These are phyloP conservation scores for Aspergillus diversus DNA, from an alignment of 495 filamentous ascomycete genomes.

Conservation along the genomic window DNA sequence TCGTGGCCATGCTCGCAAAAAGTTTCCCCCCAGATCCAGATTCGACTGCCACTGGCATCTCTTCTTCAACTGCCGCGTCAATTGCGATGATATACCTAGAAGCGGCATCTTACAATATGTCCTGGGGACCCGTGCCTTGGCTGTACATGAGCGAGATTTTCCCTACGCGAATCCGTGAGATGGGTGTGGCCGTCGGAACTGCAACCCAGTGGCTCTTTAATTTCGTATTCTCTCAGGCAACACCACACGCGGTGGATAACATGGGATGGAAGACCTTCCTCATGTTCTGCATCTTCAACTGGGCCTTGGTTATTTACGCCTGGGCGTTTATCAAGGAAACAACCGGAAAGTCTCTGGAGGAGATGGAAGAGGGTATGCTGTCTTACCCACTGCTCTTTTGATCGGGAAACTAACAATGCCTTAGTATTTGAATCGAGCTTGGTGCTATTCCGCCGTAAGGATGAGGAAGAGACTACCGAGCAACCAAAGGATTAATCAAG, in stretches of 20 bases:
- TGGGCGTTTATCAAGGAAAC: conserved; percentile 47
- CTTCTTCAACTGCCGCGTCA: conserved; percentile 46
- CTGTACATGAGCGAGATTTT: conserved; percentile 55
- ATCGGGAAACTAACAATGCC: background rate
- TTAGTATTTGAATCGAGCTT: conserved; percentile 5
- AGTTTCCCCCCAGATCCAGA: conserved; percentile 38
- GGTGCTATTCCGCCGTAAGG: background rate
- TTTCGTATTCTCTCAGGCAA: conserved; percentile 54
- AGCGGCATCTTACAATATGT: conserved; percentile 48
- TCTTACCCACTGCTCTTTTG: background rate
- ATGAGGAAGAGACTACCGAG: background rate
- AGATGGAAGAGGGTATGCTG: conserved; percentile 8
- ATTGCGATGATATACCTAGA: conserved; percentile 55
- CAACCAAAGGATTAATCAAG: background rate
- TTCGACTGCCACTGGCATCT: conserved; percentile 28
- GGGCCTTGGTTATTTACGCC: conserved; percentile 37
- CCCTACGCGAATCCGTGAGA: conserved; percentile 50
- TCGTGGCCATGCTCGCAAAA: conserved; percentile 50
- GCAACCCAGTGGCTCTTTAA: conserved; percentile 57
- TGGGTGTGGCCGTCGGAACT: conserved; percentile 44
- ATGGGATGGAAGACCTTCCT: conserved; percentile 50
- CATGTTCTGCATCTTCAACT: conserved; percentile 37
- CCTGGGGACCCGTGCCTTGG: conserved; percentile 58
- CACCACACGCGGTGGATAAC: conserved; percentile 46
- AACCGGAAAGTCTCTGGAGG: conserved; percentile 21